Evolutionary conservation across 2,329 filamentous ascomycete genomes (phyloP).

Genomic region (Pestalotiopsis fici): DNA sequence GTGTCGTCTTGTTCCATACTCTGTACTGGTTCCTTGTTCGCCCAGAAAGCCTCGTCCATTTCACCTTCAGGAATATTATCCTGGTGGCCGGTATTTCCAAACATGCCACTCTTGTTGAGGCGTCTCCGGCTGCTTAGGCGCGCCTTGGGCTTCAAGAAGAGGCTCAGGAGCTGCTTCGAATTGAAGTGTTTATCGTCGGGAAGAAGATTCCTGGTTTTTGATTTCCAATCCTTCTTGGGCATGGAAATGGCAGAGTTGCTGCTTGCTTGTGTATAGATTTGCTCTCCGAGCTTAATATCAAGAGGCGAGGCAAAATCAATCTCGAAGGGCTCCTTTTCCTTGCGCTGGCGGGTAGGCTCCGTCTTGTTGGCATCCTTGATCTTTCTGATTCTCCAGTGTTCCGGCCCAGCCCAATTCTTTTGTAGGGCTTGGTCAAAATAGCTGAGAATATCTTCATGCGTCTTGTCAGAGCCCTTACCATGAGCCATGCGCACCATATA

Average conservation of each 20-base stretch:
- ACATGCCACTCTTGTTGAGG: slow-evolving; percentile 40
- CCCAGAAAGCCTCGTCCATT: slow-evolving; percentile 97
- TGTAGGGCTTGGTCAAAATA: slow-evolving; percentile 97
- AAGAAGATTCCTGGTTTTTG: slow-evolving; percentile 87
- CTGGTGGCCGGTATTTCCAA: slow-evolving; percentile 41
- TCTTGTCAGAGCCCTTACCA: slow-evolving; percentile 62
- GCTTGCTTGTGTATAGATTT: slow-evolving; percentile 78
- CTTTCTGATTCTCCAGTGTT: slow-evolving; percentile 95
- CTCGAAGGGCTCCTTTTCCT: slow-evolving; percentile 95
- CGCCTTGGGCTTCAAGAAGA: slow-evolving; percentile 95
- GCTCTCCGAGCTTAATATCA: slow-evolving; percentile 68
- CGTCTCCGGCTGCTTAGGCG: slow-evolving; percentile 70
- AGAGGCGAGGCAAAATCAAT: slow-evolving; percentile 86
- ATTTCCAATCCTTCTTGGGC: slow-evolving; percentile 94
- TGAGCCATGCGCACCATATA: slow-evolving; percentile 82
- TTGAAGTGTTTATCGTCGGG: slow-evolving; percentile 99
- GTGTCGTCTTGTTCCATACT: slow-evolving; percentile 51
- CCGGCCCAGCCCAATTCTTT: slow-evolving; percentile 98
- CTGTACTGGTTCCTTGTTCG: slow-evolving; percentile 61
- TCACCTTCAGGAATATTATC: slow-evolving; percentile 68
- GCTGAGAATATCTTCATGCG: slow-evolving; percentile 92
- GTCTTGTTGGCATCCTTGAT: slow-evolving; percentile 80
- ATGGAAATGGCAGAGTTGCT: slow-evolving; percentile 81
- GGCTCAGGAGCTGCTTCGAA: slow-evolving; percentile 81
- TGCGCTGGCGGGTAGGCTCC: slow-evolving; percentile 65